Evolutionary conservation across 169 alveolate genomes (phyloP).

Genomic region (Plasmodium vinckei): DNA sequence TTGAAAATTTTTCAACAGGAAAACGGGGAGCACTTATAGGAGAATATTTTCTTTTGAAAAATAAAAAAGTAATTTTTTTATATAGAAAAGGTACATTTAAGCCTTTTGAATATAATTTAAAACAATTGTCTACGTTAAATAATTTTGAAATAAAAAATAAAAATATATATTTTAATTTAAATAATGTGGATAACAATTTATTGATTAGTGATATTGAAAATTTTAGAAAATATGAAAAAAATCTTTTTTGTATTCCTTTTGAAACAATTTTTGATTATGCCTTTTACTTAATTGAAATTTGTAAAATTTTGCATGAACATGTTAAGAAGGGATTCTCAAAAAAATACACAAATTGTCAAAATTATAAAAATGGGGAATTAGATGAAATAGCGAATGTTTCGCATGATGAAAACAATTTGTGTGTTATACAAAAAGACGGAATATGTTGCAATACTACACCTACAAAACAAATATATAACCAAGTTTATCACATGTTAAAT

Average conservation of each 20-base stretch:
- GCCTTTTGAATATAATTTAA: conserved; percentile 52
- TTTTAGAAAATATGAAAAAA: conserved; percentile 23
- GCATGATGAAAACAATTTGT: background rate
- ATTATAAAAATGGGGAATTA: too few species aligned
- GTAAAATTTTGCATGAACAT: conserved; percentile 8
- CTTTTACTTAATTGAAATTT: conserved; percentile 69
- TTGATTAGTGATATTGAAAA: conserved; percentile 6
- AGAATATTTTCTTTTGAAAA: conserved; percentile 78
- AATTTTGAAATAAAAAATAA: background rate
- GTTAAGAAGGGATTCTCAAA: background rate
- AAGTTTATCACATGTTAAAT: background rate
- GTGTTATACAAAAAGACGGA: background rate
- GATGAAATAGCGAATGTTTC: background rate
- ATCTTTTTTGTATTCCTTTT: conserved; percentile 75
- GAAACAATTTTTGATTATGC: conserved; percentile 80
- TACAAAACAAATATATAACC: background rate
- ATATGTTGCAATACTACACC: background rate
- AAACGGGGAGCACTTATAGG: conserved; percentile 89
- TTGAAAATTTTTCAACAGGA: conserved; percentile 92
- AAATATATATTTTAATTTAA: conserved; percentile 9
- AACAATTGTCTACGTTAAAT: conserved; percentile 8
- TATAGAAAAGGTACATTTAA: conserved; percentile 42
- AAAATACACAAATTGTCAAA: too few species aligned
- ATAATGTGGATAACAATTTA: background rate
- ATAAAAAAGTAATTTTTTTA: conserved; percentile 46